Base-by-base conservation (phyloP, 495 filamentous ascomycete genomes). In the Penicillium coffeae region DNA sequence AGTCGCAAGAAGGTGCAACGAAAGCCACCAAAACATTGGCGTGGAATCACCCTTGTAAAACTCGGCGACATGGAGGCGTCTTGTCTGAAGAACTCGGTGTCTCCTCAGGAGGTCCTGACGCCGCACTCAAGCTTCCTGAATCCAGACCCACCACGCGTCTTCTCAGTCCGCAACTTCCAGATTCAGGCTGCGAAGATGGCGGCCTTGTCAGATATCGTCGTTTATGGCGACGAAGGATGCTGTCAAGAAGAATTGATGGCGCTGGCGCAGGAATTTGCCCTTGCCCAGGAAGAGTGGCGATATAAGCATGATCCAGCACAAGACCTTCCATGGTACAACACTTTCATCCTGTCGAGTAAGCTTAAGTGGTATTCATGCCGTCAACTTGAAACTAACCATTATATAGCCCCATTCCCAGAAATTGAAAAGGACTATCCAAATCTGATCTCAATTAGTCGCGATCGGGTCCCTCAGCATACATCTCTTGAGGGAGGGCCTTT, bases 171-270 rank as follows among this genome's bases (percentile, higher is more conserved):
- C 18, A 97, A 98, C 65, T 98, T 98, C 57, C 93, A 98, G 58
- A 96, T 97, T 36, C 93, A 98, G 60, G 82, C 89, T 2, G 88
- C 86, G 33, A 98, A 98, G 63, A 73, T 88, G 58, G 90, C 92
- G 22, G 83, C 86, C 50, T 77, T 95, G 19, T 93, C 89, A 3
- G 93, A 98, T 62, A 88, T 98, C 53, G 77, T 98, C 13, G 78
- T 98, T 10, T 98, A 98, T 66, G 87, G 87, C 7, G 86, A 90
- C 47, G 79, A 88, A 50, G 70, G 74, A 15, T 69, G 71, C 10
- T 60, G 63, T 39, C 58, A 66, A 27, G 73, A 70, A 3, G 77
- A 85, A 13, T 74, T 91, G 7, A 67, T 83, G 15, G 76, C 76
- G 41, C 60, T 90, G 27, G 93, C 85, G 1, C 83, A 79, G 68